Conservation (phyloP, 192 early-diverging fungal species). For the Chytriomyces hyalinus region DNA sequence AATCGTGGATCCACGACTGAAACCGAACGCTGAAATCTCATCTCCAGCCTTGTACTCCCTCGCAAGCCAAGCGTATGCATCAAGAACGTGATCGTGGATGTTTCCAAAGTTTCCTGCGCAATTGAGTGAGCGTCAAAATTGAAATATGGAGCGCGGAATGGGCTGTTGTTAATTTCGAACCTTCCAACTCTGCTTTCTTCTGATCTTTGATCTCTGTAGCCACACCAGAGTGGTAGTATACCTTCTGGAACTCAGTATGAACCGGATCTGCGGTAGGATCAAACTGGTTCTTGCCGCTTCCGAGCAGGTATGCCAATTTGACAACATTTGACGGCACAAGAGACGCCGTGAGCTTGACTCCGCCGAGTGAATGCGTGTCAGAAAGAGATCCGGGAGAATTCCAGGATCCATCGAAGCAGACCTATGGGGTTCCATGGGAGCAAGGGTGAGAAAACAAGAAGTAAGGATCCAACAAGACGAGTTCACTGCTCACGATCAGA, state of each 20-base stretch:
- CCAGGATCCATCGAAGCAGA: slow-evolving; percentile 26
- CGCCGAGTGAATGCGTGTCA: slow-evolving; percentile 12
- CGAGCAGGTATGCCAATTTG: slow-evolving; percentile 24
- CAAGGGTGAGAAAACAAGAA: background rate
- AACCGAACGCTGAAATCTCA: slow-evolving; percentile 38
- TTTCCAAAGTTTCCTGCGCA: slow-evolving; percentile 30
- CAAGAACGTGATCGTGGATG: slow-evolving; percentile 23
- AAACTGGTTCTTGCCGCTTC: slow-evolving; percentile 15
- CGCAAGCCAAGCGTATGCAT: slow-evolving; percentile 37
- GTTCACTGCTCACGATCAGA: background rate
- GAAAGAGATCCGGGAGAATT: background rate
- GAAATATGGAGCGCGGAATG: background rate
- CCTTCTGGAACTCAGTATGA: background rate
- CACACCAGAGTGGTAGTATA: slow-evolving; percentile 35
- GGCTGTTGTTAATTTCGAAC: background rate
- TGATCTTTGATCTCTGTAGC: slow-evolving; percentile 20
- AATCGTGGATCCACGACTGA: slow-evolving; percentile 32
- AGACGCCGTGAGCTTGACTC: slow-evolving; percentile 11
- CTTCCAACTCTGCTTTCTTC: slow-evolving; percentile 4
- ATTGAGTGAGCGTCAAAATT: background rate
- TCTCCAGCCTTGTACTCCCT: slow-evolving; percentile 20
- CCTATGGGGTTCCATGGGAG: background rate
- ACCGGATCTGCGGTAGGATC: slow-evolving; percentile 2
- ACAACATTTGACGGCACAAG: slow-evolving; percentile 25
- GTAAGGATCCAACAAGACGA: background rate